Evolutionary conservation across 805 yeast species (phyloP), one percentile per base, ranked within the genome.

Genomic region (Candida stauntonica): DNA sequence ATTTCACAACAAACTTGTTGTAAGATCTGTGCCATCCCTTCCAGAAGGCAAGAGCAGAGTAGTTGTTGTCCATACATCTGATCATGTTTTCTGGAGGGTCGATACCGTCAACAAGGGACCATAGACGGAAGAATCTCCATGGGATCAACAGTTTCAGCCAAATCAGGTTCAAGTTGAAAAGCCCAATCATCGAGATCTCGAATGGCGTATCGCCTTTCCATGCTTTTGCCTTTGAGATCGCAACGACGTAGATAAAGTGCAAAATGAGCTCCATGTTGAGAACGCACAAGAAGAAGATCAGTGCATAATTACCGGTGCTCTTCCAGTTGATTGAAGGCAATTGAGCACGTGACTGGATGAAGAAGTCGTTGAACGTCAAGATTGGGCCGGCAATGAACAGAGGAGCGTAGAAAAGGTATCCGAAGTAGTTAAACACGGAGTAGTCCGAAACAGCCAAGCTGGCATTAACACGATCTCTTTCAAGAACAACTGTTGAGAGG

Each of bases 41-140:
- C 99, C 99, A 93, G 60, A 93, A 93, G n/a, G 93, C 87, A 45
- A 86, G 61, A 0, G 96, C 93, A 24, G 95, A 83, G 60, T 81
- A 93, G 62, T 93, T 93, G 62, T 93, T 87, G 58, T 87, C 85
- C 78, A 93, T 86, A 58, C 98, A 89, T 42, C 99, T 70, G 40
- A 93, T 79, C 98, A 93, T 93, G 55, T 93, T 93, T 58, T 93
- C 99, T 3, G 99, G 98, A 0, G 98, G 86, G 55, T 93, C 98
- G 36, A 91, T 86, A 0, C 85, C 86, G 60, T 93, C 99, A n/a
- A 86, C 49, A 41, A 93, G 64, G 7, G 93, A 74, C 99, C 99
- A 93, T 48, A 91, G 69, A 46, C 99, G 69, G 65, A 93, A 93
- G 34, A 91, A 64, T 56, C 99, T 72, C 99, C 99, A 93, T 5